Base-by-base conservation (phyloP, 2,329 filamentous ascomycete species). In the Apiospora hydei region DNA sequence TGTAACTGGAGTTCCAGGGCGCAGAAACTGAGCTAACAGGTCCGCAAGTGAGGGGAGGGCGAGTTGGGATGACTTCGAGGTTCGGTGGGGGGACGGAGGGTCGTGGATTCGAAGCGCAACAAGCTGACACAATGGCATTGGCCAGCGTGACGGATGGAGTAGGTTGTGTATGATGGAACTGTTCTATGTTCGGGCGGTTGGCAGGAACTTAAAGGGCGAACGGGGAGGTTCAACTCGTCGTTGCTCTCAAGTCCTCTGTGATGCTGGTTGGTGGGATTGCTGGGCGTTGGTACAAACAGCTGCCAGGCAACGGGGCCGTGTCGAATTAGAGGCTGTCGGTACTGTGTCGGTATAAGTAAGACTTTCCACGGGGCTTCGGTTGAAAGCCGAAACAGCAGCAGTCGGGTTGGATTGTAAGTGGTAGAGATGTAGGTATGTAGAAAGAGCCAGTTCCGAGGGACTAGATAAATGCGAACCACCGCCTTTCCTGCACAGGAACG, bases 21-120 rank as follows among this genome's bases (percentile, higher is more conserved):
- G 72, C 72, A 73, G 72, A 71, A 43, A 51, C 72, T 73, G 72
- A 73, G 68, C 70, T 70, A 73, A 73, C 72, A 72, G 72, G 66
- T 71, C 72, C 72, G 72, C 72, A 69, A 69, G 34, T 57, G 66
- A 61, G 34, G 57, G 57, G n/a, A 38, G 44, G 26, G 43, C 46
- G 68, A 69, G 68, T 51, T 41, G 68, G 34, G 46, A 38, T 8
- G 68, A 69, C 49, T 26, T 51, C 49, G 68, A 53, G 18, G 34
- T 11, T 41, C 43, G 68, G 26, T 69, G 21, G 30, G 30, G 21
- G 18, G 6, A 34, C 51, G 14, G 11, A 34, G 47, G 30, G 68
- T 64, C 26, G 69, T 61, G 41, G 69, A 30, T 66, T 66, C 34
- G 69, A 43, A 44, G 69, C 21, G 69, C 69, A 66, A 66, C 53